phyloP scores from a whole-genome alignment of 768 basidiomycete genomes.

The Xerocomus potaroensis region DNA sequence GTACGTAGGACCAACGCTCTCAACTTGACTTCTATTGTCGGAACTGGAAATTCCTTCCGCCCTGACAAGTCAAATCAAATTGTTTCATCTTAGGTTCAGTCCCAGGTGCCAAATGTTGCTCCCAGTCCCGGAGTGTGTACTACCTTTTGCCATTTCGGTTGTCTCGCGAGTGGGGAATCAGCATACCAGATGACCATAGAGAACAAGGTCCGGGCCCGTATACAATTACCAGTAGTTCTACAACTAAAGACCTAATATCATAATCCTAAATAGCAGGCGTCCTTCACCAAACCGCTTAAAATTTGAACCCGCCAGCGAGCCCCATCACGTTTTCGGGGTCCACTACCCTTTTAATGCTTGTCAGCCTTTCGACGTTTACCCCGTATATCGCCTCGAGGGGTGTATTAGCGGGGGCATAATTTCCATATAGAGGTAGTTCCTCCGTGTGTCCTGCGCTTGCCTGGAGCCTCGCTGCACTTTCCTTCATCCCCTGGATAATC shows the following conservation, averaged over 20 bases:
- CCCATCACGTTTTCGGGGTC: constrained; percentile 63
- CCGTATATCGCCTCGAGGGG: constrained; percentile 50
- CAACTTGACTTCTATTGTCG: neutral
- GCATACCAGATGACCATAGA: neutral
- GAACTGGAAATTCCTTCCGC: constrained; percentile 5
- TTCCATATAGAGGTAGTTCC: constrained; percentile 48
- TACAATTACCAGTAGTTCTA: neutral
- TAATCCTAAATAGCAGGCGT: neutral
- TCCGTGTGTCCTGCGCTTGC: constrained; percentile 40
- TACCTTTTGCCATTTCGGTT: neutral
- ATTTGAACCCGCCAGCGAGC: constrained; percentile 63
- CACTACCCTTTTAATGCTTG: constrained; percentile 37
- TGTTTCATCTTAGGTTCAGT: neutral
- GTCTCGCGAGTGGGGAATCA: neutral
- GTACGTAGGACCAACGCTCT: constrained; percentile 3
- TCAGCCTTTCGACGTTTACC: constrained; percentile 39
- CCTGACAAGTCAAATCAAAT: neutral
- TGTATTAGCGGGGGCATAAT: constrained; percentile 56
- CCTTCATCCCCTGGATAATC: constrained; percentile 38
- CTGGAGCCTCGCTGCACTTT: constrained; percentile 39
- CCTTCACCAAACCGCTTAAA: constrained; percentile 23
- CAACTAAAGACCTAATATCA: neutral
- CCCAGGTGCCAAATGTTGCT: neutral
- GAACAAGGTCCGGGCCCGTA: neutral
- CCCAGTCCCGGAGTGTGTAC: too few species aligned